A percentile compares a stretch with the other conserved stretches of the same genome.
phyloP scores from a whole-genome alignment of 345 rosid genomes.

The Excoecaria cochinchinensis region DNA sequence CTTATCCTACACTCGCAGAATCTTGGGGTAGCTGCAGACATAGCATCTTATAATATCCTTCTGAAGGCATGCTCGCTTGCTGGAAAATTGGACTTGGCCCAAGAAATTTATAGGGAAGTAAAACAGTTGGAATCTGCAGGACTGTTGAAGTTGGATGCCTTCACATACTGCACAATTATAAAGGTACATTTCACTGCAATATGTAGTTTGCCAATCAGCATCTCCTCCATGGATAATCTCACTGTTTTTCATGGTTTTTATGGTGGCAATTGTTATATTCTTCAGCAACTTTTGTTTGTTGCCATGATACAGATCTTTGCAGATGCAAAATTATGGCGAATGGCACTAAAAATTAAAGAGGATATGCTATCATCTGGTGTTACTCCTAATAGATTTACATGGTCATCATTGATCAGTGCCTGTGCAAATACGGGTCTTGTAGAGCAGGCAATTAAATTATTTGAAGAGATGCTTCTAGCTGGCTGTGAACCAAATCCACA shows the following conservation, averaged over 20 bases:
- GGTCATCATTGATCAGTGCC: slow-evolving; percentile 93
- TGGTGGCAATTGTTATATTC: background rate
- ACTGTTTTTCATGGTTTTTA: background rate
- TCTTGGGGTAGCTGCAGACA: slow-evolving; percentile 60
- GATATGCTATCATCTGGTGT: slow-evolving; percentile 79
- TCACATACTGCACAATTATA: slow-evolving; percentile 87
- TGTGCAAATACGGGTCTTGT: slow-evolving; percentile 88
- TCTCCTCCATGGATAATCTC: slow-evolving; percentile 6
- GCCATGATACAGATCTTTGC: slow-evolving; percentile 61
- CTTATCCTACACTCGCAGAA: slow-evolving; percentile 45
- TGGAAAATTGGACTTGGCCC: slow-evolving; percentile 81
- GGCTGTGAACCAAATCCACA: slow-evolving; percentile 84
- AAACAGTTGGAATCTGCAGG: slow-evolving; percentile 66
- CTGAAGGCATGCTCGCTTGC: slow-evolving; percentile 87
- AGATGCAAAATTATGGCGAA: slow-evolving; percentile 86
- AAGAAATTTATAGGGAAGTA: slow-evolving; percentile 71
- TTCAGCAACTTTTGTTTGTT: slow-evolving; percentile 1
- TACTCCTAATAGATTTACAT: slow-evolving; percentile 66
- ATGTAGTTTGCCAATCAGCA: background rate
- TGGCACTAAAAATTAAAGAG: slow-evolving; percentile 79
- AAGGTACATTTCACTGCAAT: slow-evolving; percentile 52
- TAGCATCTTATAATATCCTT: slow-evolving; percentile 85
- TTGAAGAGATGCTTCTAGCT: slow-evolving; percentile 80
- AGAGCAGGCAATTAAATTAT: slow-evolving; percentile 68
- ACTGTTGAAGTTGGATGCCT: slow-evolving; percentile 67